Conservation (phyloP, 352 stramenopile species). For the Pythium insidiosum region DNA sequence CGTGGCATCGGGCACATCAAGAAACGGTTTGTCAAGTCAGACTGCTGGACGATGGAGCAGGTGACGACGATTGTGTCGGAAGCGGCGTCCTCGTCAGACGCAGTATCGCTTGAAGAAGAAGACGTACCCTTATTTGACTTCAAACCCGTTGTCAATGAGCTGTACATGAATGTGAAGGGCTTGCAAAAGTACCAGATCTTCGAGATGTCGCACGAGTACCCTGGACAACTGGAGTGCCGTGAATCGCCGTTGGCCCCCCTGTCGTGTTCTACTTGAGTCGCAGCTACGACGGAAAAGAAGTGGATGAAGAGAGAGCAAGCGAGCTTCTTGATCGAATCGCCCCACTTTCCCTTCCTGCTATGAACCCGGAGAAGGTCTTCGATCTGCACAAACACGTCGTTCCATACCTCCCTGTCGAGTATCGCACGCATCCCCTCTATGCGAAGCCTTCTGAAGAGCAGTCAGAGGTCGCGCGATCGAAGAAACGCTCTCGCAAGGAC, state of each 20-base stretch:
- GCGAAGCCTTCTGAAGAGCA: conserved; percentile 1
- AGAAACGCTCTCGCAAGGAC: too few relatives aligned
- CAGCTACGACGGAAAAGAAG: neutral
- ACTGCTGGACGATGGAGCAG: conserved; percentile 4
- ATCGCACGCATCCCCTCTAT: conserved; percentile 5
- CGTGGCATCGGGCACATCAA: conserved; percentile 5
- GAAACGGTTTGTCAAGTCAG: neutral
- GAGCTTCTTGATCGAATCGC: neutral
- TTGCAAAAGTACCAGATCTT: conserved; percentile 2
- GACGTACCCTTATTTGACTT: neutral
- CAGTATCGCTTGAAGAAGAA: conserved; percentile 2
- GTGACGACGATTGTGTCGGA: neutral
- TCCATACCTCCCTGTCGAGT: conserved; percentile 9
- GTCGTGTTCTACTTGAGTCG: neutral
- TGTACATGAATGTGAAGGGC: conserved; percentile 1
- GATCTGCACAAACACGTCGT: conserved; percentile 10
- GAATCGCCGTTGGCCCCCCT: neutral
- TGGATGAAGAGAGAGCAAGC: neutral
- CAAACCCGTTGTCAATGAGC: neutral
- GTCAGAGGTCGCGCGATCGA: too few relatives aligned
- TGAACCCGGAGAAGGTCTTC: conserved; percentile 3
- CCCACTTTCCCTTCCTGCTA: neutral
- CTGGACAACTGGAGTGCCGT: neutral
- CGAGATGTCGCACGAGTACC: neutral
- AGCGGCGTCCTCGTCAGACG: neutral